A percentile compares a stretch with the other conserved stretches of the same genome.
phyloP scores from a whole-genome alignment of 331 rosid species.

The Pyrus hybrid region DNA sequence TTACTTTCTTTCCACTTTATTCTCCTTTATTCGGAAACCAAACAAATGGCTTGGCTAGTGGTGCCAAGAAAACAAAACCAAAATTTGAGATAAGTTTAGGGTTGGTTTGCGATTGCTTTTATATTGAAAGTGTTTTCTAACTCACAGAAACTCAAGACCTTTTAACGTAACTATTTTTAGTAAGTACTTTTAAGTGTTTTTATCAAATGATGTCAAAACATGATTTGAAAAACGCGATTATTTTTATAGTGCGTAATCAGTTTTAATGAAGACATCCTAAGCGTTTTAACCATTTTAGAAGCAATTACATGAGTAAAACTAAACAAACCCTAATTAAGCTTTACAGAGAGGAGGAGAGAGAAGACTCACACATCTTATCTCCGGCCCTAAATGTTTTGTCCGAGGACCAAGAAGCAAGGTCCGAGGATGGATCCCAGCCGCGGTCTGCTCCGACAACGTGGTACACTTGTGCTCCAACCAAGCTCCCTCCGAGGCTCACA shows the following conservation, averaged over 20 bases:
- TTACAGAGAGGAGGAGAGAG: neutral
- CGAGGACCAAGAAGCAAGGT: conserved; percentile 57
- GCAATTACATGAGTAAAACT: neutral
- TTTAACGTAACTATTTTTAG: too few species aligned
- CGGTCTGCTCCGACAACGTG: conserved; percentile 83
- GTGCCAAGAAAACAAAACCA: neutral
- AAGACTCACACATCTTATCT: conserved; percentile 63
- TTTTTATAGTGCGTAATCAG: neutral
- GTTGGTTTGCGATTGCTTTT: neutral
- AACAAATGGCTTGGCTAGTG: neutral
- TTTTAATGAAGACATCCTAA: neutral
- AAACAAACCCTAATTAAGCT: neutral
- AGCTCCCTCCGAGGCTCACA: conserved; percentile 18
- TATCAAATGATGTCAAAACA: neutral
- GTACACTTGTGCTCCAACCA: conserved; percentile 34
- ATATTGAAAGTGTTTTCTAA: too few species aligned
- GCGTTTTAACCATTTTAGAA: too few species aligned
- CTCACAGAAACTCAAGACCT: neutral
- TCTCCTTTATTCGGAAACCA: neutral
- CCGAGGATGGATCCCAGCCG: conserved; percentile 65
- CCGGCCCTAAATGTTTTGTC: conserved; percentile 51
- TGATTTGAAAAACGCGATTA: too few species aligned
- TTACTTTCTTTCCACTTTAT: neutral
- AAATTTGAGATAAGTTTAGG: neutral
- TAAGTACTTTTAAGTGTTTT: neutral